Percentiles rank a stretch among this genome's conserved stretches.
Evolutionary conservation across 2,329 filamentous ascomycete species (phyloP).

Genomic region (Trichoderma brevicompactum): DNA sequence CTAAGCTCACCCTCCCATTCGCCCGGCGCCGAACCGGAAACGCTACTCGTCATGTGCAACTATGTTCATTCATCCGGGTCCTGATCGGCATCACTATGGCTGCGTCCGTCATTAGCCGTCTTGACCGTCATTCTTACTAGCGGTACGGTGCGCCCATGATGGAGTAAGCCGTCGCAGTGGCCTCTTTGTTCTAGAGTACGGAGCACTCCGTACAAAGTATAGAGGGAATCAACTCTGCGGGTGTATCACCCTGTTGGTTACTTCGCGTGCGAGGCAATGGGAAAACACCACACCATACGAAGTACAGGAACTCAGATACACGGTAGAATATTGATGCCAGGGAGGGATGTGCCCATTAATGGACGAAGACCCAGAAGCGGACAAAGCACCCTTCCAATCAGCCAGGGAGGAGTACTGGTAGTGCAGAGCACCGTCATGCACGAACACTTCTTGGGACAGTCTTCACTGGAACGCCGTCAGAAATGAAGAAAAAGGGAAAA

Average conservation of each 20-base stretch:
- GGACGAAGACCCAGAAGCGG: not conserved
- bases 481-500: not conserved
- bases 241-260: no score
- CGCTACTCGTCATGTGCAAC: not conserved
- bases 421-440: not conserved
- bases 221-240: not conserved
- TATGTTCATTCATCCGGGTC: not conserved
- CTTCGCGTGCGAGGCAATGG: no score
- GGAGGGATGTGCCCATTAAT: no score
- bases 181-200: not conserved
- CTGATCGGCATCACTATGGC: slow-evolving; percentile 18
- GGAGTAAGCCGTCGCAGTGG: slow-evolving; percentile 10
- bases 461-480: not conserved
- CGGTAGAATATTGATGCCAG: no score
- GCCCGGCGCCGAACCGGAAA: not conserved
- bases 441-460: not conserved
- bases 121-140: slow-evolving; percentile 8
- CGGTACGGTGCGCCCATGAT: slow-evolving; percentile 4
- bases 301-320: no score
- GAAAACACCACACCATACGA: no score
- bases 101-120: slow-evolving; percentile 18
- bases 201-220: not conserved
- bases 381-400: not conserved
- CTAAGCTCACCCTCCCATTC: not conserved
- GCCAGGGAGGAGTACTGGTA: not conserved